Evolutionary conservation across 2,329 filamentous ascomycete species (phyloP).

Genomic region (Sclerotinia trifoliorum): DNA sequence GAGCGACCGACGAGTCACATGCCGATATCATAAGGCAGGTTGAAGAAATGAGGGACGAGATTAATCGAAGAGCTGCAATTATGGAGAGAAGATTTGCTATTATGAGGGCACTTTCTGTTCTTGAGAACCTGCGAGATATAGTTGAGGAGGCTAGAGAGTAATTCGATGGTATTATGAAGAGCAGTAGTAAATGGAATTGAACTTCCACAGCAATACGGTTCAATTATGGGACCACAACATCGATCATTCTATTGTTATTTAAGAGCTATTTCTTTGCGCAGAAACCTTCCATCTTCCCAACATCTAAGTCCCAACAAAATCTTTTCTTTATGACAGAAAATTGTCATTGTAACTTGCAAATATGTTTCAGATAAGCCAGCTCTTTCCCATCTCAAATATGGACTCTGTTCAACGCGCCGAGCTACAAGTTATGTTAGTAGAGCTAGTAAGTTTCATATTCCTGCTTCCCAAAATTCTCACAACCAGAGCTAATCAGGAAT

Average conservation of each 20-base stretch:
- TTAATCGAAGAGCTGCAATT: background rate
- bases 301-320: too few relatives aligned
- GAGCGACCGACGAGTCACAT: background rate
- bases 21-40: background rate
- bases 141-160: background rate
- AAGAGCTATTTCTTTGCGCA: too few relatives aligned
- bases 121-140: background rate
- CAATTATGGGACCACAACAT: too few relatives aligned
- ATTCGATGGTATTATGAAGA: background rate
- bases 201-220: background rate
- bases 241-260: too few relatives aligned
- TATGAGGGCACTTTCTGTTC: background rate
- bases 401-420: background rate
- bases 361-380: background rate
- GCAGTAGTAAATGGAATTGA: background rate
- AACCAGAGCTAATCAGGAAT: background rate
- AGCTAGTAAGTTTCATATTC: background rate
- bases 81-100: background rate
- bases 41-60: background rate
- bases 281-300: too few relatives aligned
- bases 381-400: background rate
- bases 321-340: too few relatives aligned
- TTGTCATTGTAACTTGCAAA: background rate
- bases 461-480: background rate
- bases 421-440: background rate